Evolutionary conservation across 2,329 filamentous ascomycete species (phyloP).

Genomic region (Mycocentrospora acerina): DNA sequence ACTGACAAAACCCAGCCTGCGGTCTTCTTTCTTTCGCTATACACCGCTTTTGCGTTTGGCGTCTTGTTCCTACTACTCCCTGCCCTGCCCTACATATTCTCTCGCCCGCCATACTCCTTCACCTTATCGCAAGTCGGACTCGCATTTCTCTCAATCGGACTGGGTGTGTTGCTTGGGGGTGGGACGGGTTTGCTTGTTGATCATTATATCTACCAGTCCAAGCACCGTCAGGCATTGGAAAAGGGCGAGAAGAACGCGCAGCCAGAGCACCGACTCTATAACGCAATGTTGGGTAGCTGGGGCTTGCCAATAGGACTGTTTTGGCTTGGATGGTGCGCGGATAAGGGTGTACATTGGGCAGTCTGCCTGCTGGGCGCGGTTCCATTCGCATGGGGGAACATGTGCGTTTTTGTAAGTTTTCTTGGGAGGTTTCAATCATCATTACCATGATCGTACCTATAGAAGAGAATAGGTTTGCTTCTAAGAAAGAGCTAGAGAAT

Average conservation of each 20-base stretch:
- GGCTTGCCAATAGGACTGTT: conserved; percentile 58
- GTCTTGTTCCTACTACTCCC: conserved; percentile 42
- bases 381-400: conserved; percentile 61
- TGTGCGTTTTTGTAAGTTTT: conserved; percentile 58
- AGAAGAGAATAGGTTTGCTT: too few species aligned
- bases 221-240: conserved; percentile 26
- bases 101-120: conserved; percentile 32
- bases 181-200: conserved; percentile 40
- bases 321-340: conserved; percentile 62
- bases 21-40: conserved; percentile 38
- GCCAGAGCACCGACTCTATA: conserved; percentile 61
- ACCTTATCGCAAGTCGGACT: conserved; percentile 31
- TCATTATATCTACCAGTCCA: conserved; percentile 37
- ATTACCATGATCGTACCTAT: too few species aligned
- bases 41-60: conserved; percentile 39
- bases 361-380: conserved; percentile 55
- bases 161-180: conserved; percentile 31
- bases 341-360: conserved; percentile 51
- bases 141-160: conserved; percentile 35
- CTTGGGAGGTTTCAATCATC: too few species aligned
- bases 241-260: conserved; percentile 38
- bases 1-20: conserved; percentile 23
- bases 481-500: not conserved
- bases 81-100: conserved; percentile 38
- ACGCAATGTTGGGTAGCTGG: conserved; percentile 60